Evolutionary conservation across 768 basidiomycete species (phyloP), one percentile per base, ranked within the genome.

Genomic region (Crassisporium funariophilum): DNA sequence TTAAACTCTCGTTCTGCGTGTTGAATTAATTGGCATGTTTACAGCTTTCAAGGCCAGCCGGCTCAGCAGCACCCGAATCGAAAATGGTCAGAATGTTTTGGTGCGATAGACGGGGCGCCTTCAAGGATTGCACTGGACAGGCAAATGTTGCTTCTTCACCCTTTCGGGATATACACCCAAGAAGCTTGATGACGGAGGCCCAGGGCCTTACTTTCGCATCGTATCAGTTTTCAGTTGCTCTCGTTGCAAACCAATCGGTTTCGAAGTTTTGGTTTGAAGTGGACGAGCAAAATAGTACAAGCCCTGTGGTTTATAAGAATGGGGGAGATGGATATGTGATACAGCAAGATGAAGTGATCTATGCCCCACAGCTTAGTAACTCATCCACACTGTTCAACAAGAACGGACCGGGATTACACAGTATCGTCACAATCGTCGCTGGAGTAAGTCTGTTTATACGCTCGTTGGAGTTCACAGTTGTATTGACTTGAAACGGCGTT

Each of bases 141-240:
- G 40, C 37, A 15, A 46, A 13, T 53, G 53, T 27, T 58, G 45
- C 46, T 56, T 66, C 16, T 55, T 60, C 21, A 13, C 63, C 62
- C 4, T 55, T 72, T n/a, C n/a, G n/a, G n/a, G n/a, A n/a, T n/a
- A n/a, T n/a, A n/a, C n/a, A n/a, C n/a, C n/a, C n/a, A n/a, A n/a
- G n/a, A n/a, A n/a, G n/a, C n/a, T n/a, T n/a, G n/a, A n/a, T n/a
- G n/a, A n/a, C n/a, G n/a, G n/a, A n/a, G n/a, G n/a, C n/a, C n/a
- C n/a, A n/a, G n/a, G n/a, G n/a, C n/a, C n/a, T n/a, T n/a, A n/a
- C 35, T 54, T 66, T 48, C 41, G 59, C 11, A 42, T 61, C 2
- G 53, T 49, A n/a, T 67, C 67, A 12, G 55, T 72, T 34, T 67
- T 67, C 10, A 58, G n/a, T n/a, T n/a, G n/a, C n/a, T n/a, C n/a